Conservation (phyloP, 306 rosid species). For the Alnus glutinosa region DNA sequence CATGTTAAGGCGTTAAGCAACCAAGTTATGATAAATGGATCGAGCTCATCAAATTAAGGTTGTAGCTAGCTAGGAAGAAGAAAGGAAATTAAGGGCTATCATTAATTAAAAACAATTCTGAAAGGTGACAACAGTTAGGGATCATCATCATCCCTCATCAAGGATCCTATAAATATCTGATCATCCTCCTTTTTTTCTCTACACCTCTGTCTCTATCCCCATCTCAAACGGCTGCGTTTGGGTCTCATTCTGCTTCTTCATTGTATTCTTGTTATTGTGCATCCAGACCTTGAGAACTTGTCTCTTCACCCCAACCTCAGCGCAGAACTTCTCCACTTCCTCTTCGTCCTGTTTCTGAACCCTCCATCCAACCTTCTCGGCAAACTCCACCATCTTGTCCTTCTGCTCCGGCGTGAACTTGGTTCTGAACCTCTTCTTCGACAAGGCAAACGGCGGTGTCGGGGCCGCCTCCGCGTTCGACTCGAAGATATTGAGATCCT, state of each 20-base stretch:
- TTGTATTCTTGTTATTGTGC: constrained; percentile 11
- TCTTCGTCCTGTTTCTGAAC: constrained; percentile 10
- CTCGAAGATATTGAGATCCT: constrained; percentile 42
- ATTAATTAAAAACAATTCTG: too few relatives aligned
- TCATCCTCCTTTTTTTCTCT: not conserved
- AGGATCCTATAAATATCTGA: not conserved
- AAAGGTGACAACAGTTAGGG: too few relatives aligned
- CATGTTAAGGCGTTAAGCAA: too few relatives aligned
- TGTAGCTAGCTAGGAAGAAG: too few relatives aligned
- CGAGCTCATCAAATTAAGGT: too few relatives aligned
- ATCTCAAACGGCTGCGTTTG: not conserved
- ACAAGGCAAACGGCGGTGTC: constrained; percentile 24
- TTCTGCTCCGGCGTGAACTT: constrained; percentile 17
- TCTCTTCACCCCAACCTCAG: not conserved
- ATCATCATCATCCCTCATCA: too few relatives aligned
- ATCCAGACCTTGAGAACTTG: constrained; percentile 17
- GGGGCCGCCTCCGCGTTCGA: constrained; percentile 27
- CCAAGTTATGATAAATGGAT: too few relatives aligned
- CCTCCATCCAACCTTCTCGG: constrained; percentile 10
- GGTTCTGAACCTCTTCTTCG: constrained; percentile 26
- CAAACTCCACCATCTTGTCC: constrained; percentile 14
- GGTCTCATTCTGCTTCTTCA: constrained; percentile 29
- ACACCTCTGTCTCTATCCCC: not conserved
- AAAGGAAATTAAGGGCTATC: too few relatives aligned
- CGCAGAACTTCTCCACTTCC: not conserved